Evolutionary conservation across 169 alveolate genomes (phyloP).

Genomic region (Plasmodium coatneyi): DNA sequence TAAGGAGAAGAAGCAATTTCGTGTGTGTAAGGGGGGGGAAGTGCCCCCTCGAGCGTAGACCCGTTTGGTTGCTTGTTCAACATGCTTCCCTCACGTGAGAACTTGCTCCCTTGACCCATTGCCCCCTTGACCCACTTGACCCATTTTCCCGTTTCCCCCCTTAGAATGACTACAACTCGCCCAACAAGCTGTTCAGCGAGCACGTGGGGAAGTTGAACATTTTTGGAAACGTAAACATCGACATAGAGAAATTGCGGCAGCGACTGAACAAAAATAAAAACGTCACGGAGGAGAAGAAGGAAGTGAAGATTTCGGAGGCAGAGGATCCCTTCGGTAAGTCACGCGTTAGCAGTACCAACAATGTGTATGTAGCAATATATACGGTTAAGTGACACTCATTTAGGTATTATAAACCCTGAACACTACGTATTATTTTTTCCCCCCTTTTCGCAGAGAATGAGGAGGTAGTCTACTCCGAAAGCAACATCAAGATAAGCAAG

Average conservation of each 20-base stretch:
- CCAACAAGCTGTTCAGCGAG: slow-evolving; percentile 54
- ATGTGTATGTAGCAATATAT: background rate
- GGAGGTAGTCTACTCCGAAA: slow-evolving; percentile 52
- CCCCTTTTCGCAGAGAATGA: slow-evolving; percentile 24
- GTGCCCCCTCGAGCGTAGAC: background rate
- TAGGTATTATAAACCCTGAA: background rate
- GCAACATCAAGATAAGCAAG: slow-evolving; percentile 51
- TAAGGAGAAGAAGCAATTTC: background rate
- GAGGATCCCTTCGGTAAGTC: slow-evolving; percentile 59
- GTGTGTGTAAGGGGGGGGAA: background rate
- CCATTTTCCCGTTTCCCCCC: background rate
- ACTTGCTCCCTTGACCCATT: too few species aligned
- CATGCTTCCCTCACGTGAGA: background rate
- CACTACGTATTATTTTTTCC: background rate
- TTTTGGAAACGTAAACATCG: slow-evolving; percentile 42
- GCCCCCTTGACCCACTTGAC: too few species aligned
- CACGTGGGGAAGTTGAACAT: slow-evolving; percentile 43
- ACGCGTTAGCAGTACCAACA: background rate
- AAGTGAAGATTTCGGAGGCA: slow-evolving; percentile 36
- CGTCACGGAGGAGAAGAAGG: slow-evolving; percentile 62
- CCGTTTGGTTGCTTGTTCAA: background rate
- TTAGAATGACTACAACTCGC: slow-evolving; percentile 56
- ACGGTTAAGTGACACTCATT: background rate
- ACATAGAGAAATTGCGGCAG: slow-evolving; percentile 39
- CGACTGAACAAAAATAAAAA: slow-evolving; percentile 42